Base-by-base conservation (phyloP, 2,329 filamentous ascomycete species). In the Diplodia sapinea region DNA sequence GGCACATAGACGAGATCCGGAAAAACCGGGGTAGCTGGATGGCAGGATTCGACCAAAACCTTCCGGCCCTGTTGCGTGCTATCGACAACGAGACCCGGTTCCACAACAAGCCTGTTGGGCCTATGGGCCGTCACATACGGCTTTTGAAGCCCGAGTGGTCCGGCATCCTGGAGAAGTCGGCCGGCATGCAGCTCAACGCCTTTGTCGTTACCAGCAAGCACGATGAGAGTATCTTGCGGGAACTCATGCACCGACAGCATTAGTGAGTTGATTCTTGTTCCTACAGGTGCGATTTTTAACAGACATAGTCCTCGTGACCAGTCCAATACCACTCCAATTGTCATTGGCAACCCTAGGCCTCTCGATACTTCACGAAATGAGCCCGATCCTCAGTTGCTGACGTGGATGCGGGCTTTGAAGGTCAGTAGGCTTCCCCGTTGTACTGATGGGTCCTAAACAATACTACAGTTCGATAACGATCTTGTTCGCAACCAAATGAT, bases 81-180 rank as follows among this genome's bases (percentile, higher is more conserved):
- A 91, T 98, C 69, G 83, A 87, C 6, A 81, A 82, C n/a, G 92
- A 96, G 68, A 78, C 70, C 2, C 83, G 88, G 0, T 98, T 96
- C 74, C 81, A 83, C 29, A 81, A 86, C 52, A 89, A 86, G 70
- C 95, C 95, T 2, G 83, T 98, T 40, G 95, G 95, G 0, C 95
- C 95, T 0, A 82, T 98, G 15, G 95, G 94, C 36, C 82, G 88
- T 29, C 87, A 95, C 73, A 85, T 99, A 63, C 89, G 88, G 71
- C 82, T 99, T 29, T 81, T 88, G 43, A 89, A 94, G 71, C 90
- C 92, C 0, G 85, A 92, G 72, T 99, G 95, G 95, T 91, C 90
- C 1, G 86, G 87, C 0, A 88, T 96, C 52, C 78, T 99, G 15
- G 95, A 99, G 76, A 90, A 86, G 70, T 87, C 87, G 1, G 85